Evolutionary conservation across 257 asterid species (phyloP), one percentile per base, ranked within the genome.

Genomic region (Solanum megistacrolobum): DNA sequence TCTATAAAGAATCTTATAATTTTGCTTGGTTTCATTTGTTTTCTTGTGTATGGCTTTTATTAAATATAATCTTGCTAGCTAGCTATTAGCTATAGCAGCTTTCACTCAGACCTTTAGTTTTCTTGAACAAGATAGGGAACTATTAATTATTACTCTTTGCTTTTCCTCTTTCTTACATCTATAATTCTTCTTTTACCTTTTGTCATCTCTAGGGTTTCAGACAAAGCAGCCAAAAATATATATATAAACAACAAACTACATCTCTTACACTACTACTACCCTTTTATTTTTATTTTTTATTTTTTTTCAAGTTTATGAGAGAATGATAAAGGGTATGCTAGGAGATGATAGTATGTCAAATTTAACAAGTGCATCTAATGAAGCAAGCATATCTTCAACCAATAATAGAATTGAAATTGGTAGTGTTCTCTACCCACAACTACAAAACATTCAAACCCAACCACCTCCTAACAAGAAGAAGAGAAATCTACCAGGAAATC

Each of bases 401-500:
- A 90, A 86, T 87, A 89, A 89, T 89, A 91, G 89, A 89, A 79
- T 89, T 89, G 94, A 91, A 86, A 83, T 92, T 75, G 92, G 88
- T 87, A 74, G 89, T 68, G 82, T 58, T 75, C 86, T 86, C 87
- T 87, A 48, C 43, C 69, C 71, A 29, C 69, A 82, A n/a, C 69
- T 87, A 39, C 58, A 52, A 82, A 90, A 85, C 31, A 38, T 78
- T 89, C 93, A 81, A 75, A 48, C 89, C 58, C 93, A 84, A 29
- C 90, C 95, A 32, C 88, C 93, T 48, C 31, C 86, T 48, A 82
- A 82, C 20, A 94, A 92, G 94, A 93, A 91, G 93, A 90, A 92
- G 90, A 90, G 98, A 89, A 94, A 93, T 74, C 94, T 94, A 48
- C 98, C 98, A 13, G 98, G 98, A 75, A 92, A 94, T 90, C 98